These are phyloP conservation scores for Termitomyces sp. DNA, from an alignment of 768 basidiomycete genomes.

Conservation along the genomic window DNA sequence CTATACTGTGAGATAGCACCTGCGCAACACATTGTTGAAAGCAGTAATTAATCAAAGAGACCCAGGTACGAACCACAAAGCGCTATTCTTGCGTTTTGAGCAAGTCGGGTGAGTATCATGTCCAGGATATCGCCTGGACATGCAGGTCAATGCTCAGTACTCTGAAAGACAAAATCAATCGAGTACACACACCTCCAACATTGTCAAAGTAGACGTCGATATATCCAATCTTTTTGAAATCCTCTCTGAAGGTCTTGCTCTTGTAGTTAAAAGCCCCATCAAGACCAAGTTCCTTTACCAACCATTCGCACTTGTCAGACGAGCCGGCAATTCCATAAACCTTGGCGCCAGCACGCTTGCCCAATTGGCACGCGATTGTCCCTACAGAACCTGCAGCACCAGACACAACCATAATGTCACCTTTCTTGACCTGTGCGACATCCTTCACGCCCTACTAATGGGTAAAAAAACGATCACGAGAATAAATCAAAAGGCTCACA, in stretches of 20 bases:
- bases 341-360: slow-evolving; percentile 71
- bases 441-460: slow-evolving; percentile 70
- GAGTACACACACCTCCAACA: slow-evolving; percentile 47
- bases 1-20: slow-evolving; percentile 87
- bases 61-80: slow-evolving; percentile 68
- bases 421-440: slow-evolving; percentile 74
- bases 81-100: slow-evolving; percentile 72
- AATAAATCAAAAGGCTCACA: slow-evolving; percentile 36
- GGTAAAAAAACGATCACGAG: not conserved
- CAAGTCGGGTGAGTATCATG: slow-evolving; percentile 69
- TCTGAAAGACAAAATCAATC: not conserved
- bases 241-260: slow-evolving; percentile 59
- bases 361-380: slow-evolving; percentile 79
- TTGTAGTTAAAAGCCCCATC: slow-evolving; percentile 90
- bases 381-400: slow-evolving; percentile 93
- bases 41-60: not conserved
- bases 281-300: slow-evolving; percentile 80
- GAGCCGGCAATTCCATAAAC: slow-evolving; percentile 90
- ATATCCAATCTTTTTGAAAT: slow-evolving; percentile 75
- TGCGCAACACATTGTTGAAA: slow-evolving; percentile 19
- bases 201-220: slow-evolving; percentile 88
- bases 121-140: slow-evolving; percentile 75
- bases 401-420: slow-evolving; percentile 82
- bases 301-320: slow-evolving; percentile 79
- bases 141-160: no score